These are phyloP conservation scores for Suillus spraguei DNA, from an alignment of 768 basidiomycete species.

Conservation along the genomic window DNA sequence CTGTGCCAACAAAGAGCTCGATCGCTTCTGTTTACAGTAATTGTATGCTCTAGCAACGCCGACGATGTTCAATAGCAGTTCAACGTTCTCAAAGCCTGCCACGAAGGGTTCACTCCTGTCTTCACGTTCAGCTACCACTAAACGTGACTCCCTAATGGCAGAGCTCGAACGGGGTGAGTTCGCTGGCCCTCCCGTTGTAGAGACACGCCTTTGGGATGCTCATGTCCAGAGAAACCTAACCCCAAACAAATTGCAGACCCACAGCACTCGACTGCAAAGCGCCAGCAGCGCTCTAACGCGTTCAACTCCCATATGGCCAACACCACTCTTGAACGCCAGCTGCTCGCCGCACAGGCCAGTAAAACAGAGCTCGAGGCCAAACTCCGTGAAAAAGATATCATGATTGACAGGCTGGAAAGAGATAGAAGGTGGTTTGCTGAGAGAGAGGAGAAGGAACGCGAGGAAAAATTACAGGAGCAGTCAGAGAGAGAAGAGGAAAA, in stretches of 20 bases:
- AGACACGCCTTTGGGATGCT: slow-evolving; percentile 1
- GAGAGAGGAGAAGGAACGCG: slow-evolving; percentile 65
- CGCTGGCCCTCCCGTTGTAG: neutral
- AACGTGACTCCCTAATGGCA: slow-evolving; percentile 67
- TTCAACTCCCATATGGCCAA: slow-evolving; percentile 64
- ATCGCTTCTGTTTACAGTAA: neutral
- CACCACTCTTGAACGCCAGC: slow-evolving; percentile 67
- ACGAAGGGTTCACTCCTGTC: neutral
- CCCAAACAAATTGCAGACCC: slow-evolving; percentile 46
- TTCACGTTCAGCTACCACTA: slow-evolving; percentile 41
- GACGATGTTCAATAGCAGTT: slow-evolving; percentile 7
- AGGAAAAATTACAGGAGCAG: slow-evolving; percentile 64
- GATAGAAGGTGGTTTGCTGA: slow-evolving; percentile 73
- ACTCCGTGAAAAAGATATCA: slow-evolving; percentile 62
- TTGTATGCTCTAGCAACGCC: neutral
- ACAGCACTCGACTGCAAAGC: slow-evolving; percentile 65
- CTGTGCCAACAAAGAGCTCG: slow-evolving; percentile 2
- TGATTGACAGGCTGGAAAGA: slow-evolving; percentile 66
- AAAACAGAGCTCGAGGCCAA: slow-evolving; percentile 69
- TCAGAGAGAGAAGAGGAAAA: slow-evolving; percentile 56
- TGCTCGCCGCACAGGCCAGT: slow-evolving; percentile 60
- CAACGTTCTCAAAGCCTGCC: slow-evolving; percentile 2
- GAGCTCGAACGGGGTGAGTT: slow-evolving; percentile 64
- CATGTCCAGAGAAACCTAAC: slow-evolving; percentile 7
- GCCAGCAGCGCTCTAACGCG: slow-evolving; percentile 63